Conservation (phyloP, 2,329 filamentous ascomycete species). For the Gnomoniopsis sp. region DNA sequence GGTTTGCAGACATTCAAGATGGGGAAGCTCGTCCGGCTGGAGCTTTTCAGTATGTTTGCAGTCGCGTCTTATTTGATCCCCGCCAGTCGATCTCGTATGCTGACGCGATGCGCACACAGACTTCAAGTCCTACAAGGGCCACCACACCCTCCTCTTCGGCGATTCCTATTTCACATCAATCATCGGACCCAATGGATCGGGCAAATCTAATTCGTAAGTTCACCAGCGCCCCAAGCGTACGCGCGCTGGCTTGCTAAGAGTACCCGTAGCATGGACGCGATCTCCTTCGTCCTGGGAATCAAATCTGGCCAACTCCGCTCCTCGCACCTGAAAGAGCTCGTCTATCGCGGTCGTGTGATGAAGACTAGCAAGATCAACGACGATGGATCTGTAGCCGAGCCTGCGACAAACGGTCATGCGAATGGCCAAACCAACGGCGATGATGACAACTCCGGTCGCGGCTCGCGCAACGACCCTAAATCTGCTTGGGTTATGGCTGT, state of each 20-base stretch:
- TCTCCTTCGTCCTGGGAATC: slow-evolving; percentile 97
- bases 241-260: slow-evolving; percentile 20
- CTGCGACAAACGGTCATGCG: slow-evolving; percentile 55
- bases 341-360: slow-evolving; percentile 92
- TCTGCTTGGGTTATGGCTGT: slow-evolving; percentile 99
- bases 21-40: slow-evolving; percentile 93
- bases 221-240: not conserved
- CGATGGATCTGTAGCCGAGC: slow-evolving; percentile 69
- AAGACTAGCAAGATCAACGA: slow-evolving; percentile 91
- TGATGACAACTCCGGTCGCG: slow-evolving; percentile 56
- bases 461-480: slow-evolving; percentile 79
- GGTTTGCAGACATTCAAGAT: slow-evolving; percentile 51
- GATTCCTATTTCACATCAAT: slow-evolving; percentile 99
- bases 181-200: slow-evolving; percentile 98
- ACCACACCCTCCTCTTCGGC: slow-evolving; percentile 89
- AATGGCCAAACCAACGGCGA: slow-evolving; percentile 61
- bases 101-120: slow-evolving; percentile 49
- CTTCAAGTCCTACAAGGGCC: slow-evolving; percentile 99
- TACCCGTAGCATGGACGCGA: slow-evolving; percentile 82
- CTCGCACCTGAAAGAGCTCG: slow-evolving; percentile 86
- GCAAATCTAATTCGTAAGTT: slow-evolving; percentile 93
- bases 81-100: not conserved
- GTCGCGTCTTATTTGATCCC: not conserved
- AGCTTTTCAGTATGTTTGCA: slow-evolving; percentile 75
- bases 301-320: slow-evolving; percentile 98